Evolutionary conservation across 2,329 filamentous ascomycete species (phyloP).

Genomic region (Xylariaceae sp.): DNA sequence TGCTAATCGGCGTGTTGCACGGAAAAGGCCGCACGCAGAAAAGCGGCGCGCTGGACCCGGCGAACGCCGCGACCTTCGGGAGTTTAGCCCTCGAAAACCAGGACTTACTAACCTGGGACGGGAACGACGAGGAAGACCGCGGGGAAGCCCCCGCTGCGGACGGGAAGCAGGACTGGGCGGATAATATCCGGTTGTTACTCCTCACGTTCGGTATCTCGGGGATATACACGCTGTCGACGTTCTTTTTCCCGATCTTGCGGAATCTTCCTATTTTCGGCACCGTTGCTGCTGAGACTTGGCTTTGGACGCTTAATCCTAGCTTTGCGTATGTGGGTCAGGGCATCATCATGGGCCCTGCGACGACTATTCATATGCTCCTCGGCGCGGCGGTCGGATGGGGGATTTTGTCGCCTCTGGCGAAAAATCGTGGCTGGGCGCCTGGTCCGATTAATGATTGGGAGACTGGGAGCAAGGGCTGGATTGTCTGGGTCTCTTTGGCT

Average conservation of each 20-base stretch:
- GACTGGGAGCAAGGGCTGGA: constrained; percentile 93
- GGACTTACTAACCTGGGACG: constrained; percentile 25
- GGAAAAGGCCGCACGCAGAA: constrained; percentile 47
- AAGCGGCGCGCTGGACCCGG: constrained; percentile 27
- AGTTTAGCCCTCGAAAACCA: constrained; percentile 34
- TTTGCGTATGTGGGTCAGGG: constrained; percentile 97
- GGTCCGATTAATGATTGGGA: constrained; percentile 87
- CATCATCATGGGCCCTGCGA: constrained; percentile 96
- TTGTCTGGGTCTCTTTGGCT: constrained; percentile 91
- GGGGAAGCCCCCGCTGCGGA: constrained; percentile 30
- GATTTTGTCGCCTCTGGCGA: constrained; percentile 82
- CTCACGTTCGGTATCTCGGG: constrained; percentile 58
- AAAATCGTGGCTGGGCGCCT: constrained; percentile 81
- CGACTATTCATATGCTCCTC: constrained; percentile 90
- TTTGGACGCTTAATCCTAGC: constrained; percentile 95
- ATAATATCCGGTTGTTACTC: constrained; percentile 52
- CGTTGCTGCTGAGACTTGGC: constrained; percentile 70
- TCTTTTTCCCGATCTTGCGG: constrained; percentile 81
- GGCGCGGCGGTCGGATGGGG: constrained; percentile 90
- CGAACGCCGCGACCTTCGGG: constrained; percentile 33
- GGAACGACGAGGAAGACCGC: constrained; percentile 21
- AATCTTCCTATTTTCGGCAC: constrained; percentile 83
- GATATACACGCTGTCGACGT: constrained; percentile 73
- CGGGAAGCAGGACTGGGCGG: constrained; percentile 40
- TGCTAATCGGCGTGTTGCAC: constrained; percentile 88